These are phyloP conservation scores for Mikania micrantha DNA, from an alignment of 129 eudicot genomes.

Conservation along the genomic window DNA sequence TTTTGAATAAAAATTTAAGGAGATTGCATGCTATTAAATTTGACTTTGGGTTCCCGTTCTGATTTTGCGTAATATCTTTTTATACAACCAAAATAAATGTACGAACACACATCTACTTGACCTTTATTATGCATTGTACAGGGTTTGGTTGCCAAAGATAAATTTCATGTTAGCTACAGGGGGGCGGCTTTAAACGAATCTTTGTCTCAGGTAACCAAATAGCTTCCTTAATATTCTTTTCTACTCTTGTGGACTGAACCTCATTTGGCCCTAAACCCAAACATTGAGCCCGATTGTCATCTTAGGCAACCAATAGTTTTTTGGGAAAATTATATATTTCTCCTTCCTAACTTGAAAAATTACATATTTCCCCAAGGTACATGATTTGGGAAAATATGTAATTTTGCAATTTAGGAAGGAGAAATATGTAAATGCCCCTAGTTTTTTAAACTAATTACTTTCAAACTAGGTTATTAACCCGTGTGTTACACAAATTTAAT, in stretches of 20 bases:
- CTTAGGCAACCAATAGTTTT: not conserved
- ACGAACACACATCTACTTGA: not conserved
- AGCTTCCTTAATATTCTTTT: not conserved
- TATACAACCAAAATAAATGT: not conserved
- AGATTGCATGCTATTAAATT: not conserved
- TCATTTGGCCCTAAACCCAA: not conserved
- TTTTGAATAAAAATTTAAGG: not conserved
- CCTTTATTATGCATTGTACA: constrained; percentile 18
- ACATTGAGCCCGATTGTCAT: not conserved
- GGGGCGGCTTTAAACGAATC: constrained; percentile 75
- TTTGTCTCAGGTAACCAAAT: constrained; percentile 67
- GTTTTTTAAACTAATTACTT: too few relatives aligned
- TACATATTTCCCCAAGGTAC: too few relatives aligned
- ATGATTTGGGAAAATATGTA: too few relatives aligned
- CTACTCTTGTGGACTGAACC: not conserved
- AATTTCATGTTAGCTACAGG: constrained; percentile 85
- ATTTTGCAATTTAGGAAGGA: too few relatives aligned
- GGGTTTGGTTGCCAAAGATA: constrained; percentile 91
- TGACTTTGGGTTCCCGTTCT: not conserved
- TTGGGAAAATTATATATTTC: too few relatives aligned
- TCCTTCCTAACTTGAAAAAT: too few relatives aligned
- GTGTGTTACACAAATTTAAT: too few relatives aligned
- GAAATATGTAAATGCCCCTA: too few relatives aligned
- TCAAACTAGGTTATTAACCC: too few relatives aligned
- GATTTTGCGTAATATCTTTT: not conserved